Evolutionary conservation across 768 basidiomycete genomes (phyloP).

Genomic region (Gymnopilus junonius): DNA sequence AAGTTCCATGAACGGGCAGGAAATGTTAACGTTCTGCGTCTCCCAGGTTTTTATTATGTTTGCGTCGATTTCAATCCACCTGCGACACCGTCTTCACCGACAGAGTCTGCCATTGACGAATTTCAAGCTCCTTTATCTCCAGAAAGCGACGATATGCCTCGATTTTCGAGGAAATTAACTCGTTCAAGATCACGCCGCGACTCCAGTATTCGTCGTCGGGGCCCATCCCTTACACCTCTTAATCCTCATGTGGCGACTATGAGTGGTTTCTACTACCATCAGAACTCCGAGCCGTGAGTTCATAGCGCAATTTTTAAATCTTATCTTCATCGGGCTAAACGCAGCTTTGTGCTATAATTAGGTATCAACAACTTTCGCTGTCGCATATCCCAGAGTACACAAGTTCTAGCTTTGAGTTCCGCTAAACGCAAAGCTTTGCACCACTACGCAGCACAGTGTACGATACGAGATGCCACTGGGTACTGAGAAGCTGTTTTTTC

Average conservation of each 20-base stretch:
- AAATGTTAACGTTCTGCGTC: constrained; percentile 17
- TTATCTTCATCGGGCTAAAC: constrained; percentile 8
- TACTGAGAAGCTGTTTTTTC: constrained; percentile 1
- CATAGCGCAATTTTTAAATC: not conserved
- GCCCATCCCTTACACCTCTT: constrained; percentile 52
- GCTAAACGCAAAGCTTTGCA: constrained; percentile 40
- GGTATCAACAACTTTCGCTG: constrained; percentile 90
- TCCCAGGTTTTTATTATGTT: constrained; percentile 89
- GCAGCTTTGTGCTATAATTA: constrained; percentile 32
- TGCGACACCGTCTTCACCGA: constrained; percentile 37
- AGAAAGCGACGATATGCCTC: constrained; percentile 22
- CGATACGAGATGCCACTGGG: constrained; percentile 11
- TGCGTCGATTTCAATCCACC: constrained; percentile 90
- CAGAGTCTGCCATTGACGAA: constrained; percentile 22
- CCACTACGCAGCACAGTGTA: not conserved
- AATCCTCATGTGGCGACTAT: constrained; percentile 68
- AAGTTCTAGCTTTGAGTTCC: constrained; percentile 86
- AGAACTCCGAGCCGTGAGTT: constrained; percentile 89
- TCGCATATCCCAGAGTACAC: constrained; percentile 75
- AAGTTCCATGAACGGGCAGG: not conserved
- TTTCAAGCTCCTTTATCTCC: constrained; percentile 38
- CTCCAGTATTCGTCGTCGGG: constrained; percentile 52
- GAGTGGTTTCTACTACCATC: constrained; percentile 93
- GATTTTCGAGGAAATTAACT: constrained; percentile 4
- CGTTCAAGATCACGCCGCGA: constrained; percentile 44